A percentile compares a stretch with the other conserved stretches of the same genome.
Conservation (phyloP, 805 yeast genomes). For the Dipodascopsis uninucleata region DNA sequence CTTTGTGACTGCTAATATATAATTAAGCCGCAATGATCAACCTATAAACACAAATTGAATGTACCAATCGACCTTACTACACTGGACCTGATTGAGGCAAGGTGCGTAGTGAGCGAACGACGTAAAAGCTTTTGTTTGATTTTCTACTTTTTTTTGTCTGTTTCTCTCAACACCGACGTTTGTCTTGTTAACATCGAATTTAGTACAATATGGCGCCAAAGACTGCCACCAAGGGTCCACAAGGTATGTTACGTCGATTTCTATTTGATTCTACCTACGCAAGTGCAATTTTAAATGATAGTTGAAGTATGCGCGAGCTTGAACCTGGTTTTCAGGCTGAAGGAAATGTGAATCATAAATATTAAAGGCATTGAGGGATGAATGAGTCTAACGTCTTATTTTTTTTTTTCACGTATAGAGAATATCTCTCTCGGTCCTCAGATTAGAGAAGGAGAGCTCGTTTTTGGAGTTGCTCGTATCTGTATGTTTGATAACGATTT, state of each 20-base stretch:
- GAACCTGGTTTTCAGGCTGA: conserved; percentile 1
- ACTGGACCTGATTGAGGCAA: too few species aligned
- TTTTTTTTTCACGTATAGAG: conserved; percentile 29
- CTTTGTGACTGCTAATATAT: too few species aligned
- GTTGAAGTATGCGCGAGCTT: background rate
- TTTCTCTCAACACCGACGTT: too few species aligned
- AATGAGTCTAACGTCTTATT: background rate
- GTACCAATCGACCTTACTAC: too few species aligned
- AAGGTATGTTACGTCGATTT: conserved; percentile 10
- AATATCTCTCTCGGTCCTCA: conserved; percentile 67
- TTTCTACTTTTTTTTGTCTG: too few species aligned
- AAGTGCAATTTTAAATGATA: background rate
- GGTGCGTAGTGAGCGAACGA: too few species aligned
- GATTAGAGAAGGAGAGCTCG: conserved; percentile 96
- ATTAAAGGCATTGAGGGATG: background rate
- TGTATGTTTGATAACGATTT: conserved; percentile 35
- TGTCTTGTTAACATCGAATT: too few species aligned
- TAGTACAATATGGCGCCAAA: conserved; percentile 22
- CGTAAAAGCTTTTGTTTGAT: too few species aligned
- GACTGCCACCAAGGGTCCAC: conserved; percentile 13
- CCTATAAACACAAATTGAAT: too few species aligned
- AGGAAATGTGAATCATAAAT: background rate
- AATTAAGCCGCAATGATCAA: too few species aligned
- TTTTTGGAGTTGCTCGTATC: conserved; percentile 99
- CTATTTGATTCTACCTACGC: background rate